These are phyloP conservation scores for Alternaria triticimaculans DNA, from an alignment of 2,329 filamentous ascomycete genomes.

Conservation along the genomic window DNA sequence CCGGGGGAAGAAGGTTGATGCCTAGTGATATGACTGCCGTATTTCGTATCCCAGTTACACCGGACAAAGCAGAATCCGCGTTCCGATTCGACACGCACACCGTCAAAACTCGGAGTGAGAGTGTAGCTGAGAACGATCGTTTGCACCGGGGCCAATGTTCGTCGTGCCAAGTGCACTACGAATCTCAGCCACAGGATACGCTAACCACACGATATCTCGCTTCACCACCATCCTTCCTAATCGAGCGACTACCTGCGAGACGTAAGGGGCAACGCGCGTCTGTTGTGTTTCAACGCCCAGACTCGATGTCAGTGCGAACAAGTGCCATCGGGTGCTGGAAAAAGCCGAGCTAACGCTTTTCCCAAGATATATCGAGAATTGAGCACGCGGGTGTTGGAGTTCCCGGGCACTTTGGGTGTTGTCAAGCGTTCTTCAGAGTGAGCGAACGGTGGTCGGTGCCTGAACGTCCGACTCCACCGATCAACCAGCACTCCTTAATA, in stretches of 20 bases:
- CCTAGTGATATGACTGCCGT: conserved; percentile 4
- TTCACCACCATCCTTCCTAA: conserved; percentile 15
- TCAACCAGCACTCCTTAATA: background rate
- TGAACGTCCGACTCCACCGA: background rate
- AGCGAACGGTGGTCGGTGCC: background rate
- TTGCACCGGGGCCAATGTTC: background rate
- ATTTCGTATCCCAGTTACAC: background rate
- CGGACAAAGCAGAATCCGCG: background rate
- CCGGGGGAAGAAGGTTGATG: conserved; percentile 10
- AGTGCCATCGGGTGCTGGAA: background rate
- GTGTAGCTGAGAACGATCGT: background rate
- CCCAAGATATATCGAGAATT: too few relatives aligned
- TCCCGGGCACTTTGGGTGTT: too few relatives aligned
- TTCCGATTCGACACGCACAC: background rate
- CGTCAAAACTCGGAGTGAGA: background rate
- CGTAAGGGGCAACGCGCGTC: background rate
- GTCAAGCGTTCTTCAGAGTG: too few relatives aligned
- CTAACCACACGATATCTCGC: conserved; percentile 11
- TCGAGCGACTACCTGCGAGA: conserved; percentile 24
- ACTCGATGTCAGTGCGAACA: background rate
- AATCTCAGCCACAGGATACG: background rate
- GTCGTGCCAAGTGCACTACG: background rate
- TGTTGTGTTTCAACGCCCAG: background rate
- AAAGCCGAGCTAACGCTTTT: too few relatives aligned
- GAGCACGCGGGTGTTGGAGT: too few relatives aligned